Percentiles rank a stretch among this genome's conserved stretches.
Conservation (phyloP, 2,329 filamentous ascomycete genomes). For the Fusarium setosum region DNA sequence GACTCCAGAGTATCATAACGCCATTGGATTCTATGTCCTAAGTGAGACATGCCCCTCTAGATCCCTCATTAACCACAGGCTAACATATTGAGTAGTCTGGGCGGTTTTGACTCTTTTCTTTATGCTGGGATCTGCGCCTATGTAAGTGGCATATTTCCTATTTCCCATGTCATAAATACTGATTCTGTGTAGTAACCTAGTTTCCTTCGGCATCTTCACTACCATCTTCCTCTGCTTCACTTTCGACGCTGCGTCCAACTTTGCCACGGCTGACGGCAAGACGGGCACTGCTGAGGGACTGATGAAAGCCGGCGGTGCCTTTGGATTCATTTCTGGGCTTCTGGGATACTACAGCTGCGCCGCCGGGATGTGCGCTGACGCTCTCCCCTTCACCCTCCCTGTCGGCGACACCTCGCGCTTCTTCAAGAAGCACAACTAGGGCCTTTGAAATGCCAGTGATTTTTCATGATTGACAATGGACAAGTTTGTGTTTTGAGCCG, state of each 20-base stretch:
- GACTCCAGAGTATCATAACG: slow-evolving; percentile 43
- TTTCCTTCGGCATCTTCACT: slow-evolving; percentile 41
- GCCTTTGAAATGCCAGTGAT: not conserved
- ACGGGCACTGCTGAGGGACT: slow-evolving; percentile 7
- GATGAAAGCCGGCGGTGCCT: slow-evolving; percentile 36
- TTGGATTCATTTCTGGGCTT: slow-evolving; percentile 41
- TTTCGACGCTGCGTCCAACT: slow-evolving; percentile 38
- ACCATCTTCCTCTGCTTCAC: slow-evolving; percentile 42
- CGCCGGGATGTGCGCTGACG: slow-evolving; percentile 41
- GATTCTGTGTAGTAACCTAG: slow-evolving; percentile 27
- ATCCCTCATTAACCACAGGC: fast-evolving
- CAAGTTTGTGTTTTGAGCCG: not conserved
- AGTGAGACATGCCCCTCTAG: slow-evolving; percentile 10
- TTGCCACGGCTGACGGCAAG: slow-evolving; percentile 43
- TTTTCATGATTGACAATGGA: too few species aligned
- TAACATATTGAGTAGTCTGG: slow-evolving; percentile 36
- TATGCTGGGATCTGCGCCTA: slow-evolving; percentile 36
- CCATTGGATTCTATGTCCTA: slow-evolving; percentile 43
- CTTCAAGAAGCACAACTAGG: slow-evolving; percentile 27
- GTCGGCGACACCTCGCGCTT: slow-evolving; percentile 38
- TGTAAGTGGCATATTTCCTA: slow-evolving; percentile 16
- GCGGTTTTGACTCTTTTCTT: slow-evolving; percentile 43
- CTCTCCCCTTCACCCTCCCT: slow-evolving; percentile 37
- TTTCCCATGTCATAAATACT: too few species aligned
- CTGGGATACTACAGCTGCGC: slow-evolving; percentile 41